phyloP scores from a whole-genome alignment of 495 filamentous ascomycete genomes.

The Penicillium taxi region DNA sequence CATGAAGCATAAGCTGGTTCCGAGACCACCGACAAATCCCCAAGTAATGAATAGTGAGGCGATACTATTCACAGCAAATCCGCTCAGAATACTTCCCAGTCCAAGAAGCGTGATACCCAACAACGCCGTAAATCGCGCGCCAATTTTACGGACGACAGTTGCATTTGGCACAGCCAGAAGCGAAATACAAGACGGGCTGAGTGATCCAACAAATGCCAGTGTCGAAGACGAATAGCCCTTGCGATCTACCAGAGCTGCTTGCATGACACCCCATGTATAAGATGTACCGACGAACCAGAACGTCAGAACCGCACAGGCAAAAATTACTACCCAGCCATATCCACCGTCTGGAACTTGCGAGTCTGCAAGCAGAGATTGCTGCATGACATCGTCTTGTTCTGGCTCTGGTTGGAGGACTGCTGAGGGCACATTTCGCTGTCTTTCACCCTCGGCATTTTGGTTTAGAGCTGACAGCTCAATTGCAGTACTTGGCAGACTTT shows the following conservation, averaged over 20 bases:
- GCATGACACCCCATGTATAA: conserved; percentile 52
- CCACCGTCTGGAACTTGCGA: conserved; percentile 49
- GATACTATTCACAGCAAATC: conserved; percentile 42
- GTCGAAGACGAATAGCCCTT: conserved; percentile 40
- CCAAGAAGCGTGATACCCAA: conserved; percentile 42
- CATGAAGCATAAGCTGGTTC: conserved; percentile 29
- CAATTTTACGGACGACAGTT: conserved; percentile 42
- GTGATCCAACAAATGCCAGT: conserved; percentile 50
- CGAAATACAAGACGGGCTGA: conserved; percentile 40
- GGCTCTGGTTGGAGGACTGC: background rate
- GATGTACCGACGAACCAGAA: conserved; percentile 49
- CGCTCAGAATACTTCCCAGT: conserved; percentile 39
- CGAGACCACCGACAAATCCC: conserved; percentile 47
- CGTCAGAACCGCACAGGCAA: conserved; percentile 40
- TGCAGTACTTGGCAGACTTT: conserved; percentile 15
- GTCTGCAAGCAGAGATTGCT: conserved; percentile 42
- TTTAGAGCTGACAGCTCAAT: conserved; percentile 11
- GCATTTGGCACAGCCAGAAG: conserved; percentile 43
- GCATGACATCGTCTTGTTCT: conserved; percentile 34
- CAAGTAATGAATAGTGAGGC: conserved; percentile 48
- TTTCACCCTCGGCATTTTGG: conserved; percentile 5
- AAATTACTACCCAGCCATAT: conserved; percentile 51
- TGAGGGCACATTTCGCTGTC: conserved; percentile 12
- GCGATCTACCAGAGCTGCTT: conserved; percentile 43
- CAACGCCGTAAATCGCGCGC: conserved; percentile 36